Evolutionary conservation across 1,284 basidiomycete genomes (phyloP), one percentile per base, ranked within the genome.

Genomic region (Ceratobasidium sp.): DNA sequence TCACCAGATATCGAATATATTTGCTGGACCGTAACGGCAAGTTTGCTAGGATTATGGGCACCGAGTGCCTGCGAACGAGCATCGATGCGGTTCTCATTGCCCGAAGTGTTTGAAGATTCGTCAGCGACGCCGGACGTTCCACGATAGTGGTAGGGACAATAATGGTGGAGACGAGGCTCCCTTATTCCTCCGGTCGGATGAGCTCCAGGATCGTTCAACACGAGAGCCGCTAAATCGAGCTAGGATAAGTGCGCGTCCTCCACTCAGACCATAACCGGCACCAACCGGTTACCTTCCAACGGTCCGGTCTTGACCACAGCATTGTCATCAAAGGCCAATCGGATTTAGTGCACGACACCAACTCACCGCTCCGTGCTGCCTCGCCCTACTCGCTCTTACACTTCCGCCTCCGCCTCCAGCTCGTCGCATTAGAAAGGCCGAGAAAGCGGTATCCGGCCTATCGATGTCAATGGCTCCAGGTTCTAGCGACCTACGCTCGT

Each of bases 351-450:
- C 10, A 41, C 6, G 38, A 6, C 38, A 10, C 38, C 27, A 66
- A 66, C 64, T 44, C 41, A 66, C 64, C 23, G 64, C 64, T 66
- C 48, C 41, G n/a, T 14, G n/a, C 23, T 50, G 44, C 20, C 64
- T 41, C 41, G 27, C 27, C 38, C 46, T 7, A 16, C 44, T n/a
- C 7, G 64, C 64, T 23, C 66, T 12, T 2, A 48, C 48, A 30
- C 14, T 50, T 8, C 48, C 66, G 48, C 14, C 35, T 35, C 48
- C 66, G 18, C 2, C 50, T 44, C 66, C 27, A 30, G 14, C 50
- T 30, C 48, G 46, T 20, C 48, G 50, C 23, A 33, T 8, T 23
- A 68, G 16, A 10, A 68, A 23, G 7, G 50, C 23, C 18, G 16
- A 20, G 10, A 27, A 6, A 16, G 23, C 23, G 23, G 54, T 10